These are phyloP conservation scores for Kurtzmaniella cleridarum DNA, from an alignment of 805 yeast genomes.

Conservation along the genomic window DNA sequence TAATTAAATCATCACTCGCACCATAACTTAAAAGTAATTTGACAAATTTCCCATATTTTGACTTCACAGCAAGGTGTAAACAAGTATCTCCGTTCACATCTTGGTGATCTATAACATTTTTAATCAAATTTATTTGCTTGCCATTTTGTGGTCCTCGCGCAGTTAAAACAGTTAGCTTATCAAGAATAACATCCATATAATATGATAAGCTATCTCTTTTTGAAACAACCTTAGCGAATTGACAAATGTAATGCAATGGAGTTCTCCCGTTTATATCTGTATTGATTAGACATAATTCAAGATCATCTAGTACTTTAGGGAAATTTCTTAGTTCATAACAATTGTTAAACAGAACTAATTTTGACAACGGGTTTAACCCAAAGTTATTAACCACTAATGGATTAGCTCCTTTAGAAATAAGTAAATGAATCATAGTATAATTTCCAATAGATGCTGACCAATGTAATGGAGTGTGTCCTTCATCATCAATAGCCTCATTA, in stretches of 20 bases:
- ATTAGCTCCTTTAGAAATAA: constrained; percentile 73
- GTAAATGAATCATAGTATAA: constrained; percentile 65
- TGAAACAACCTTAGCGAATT: constrained; percentile 57
- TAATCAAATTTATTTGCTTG: constrained; percentile 56
- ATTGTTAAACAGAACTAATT: constrained; percentile 82
- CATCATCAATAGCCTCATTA: constrained; percentile 81
- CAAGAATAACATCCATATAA: constrained; percentile 71
- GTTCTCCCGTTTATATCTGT: constrained; percentile 72
- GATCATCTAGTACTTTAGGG: constrained; percentile 67
- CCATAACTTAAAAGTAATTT: constrained; percentile 82
- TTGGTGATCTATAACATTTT: constrained; percentile 63
- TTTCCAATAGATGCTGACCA: constrained; percentile 98
- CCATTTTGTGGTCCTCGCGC: constrained; percentile 29
- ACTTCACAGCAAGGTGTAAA: constrained; percentile 66
- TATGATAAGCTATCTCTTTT: constrained; percentile 77
- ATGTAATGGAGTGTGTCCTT: constrained; percentile 91
- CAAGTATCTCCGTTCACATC: constrained; percentile 86
- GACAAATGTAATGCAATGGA: constrained; percentile 80
- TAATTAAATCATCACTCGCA: constrained; percentile 53
- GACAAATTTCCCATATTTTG: constrained; percentile 67
- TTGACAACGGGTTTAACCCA: constrained; percentile 85
- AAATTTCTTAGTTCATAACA: constrained; percentile 78
- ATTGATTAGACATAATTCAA: constrained; percentile 73
- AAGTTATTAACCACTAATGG: constrained; percentile 44
- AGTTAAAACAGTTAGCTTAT: constrained; percentile 54